A percentile compares a stretch with the other conserved stretches of the same genome.
phyloP scores from a whole-genome alignment of 2,329 filamentous ascomycete genomes.

The Claviceps citrina region DNA sequence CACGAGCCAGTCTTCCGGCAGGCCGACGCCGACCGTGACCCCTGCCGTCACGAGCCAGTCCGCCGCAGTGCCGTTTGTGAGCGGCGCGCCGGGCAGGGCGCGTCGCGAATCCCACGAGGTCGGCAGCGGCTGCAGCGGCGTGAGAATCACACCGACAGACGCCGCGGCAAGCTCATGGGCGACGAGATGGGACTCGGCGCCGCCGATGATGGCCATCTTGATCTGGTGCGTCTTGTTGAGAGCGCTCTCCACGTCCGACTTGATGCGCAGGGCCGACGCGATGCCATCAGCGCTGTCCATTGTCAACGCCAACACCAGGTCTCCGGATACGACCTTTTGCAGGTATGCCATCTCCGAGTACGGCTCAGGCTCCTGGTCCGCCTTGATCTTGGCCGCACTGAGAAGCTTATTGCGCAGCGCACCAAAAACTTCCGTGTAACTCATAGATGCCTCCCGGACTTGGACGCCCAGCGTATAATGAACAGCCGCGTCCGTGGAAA shows the following conservation, averaged over 20 bases:
- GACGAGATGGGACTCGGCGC: conserved; percentile 45
- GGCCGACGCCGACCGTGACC: conserved; percentile 40
- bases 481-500: conserved; percentile 36
- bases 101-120: conserved; percentile 45
- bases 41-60: conserved; percentile 43
- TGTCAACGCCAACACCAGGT: conserved; percentile 39
- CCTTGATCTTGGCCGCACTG: conserved; percentile 26
- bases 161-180: conserved; percentile 42
- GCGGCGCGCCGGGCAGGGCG: conserved; percentile 45
- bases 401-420: conserved; percentile 38
- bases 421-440: conserved; percentile 39
- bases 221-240: conserved; percentile 21
- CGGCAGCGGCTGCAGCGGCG: conserved; percentile 41
- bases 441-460: conserved; percentile 23
- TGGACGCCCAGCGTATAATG: conserved; percentile 40
- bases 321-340: conserved; percentile 36
- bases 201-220: conserved; percentile 43
- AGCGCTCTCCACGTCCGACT: conserved; percentile 36
- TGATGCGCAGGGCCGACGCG: conserved; percentile 41
- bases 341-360: conserved; percentile 37
- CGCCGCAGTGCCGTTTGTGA: conserved; percentile 48
- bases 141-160: conserved; percentile 42
- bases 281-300: conserved; percentile 50
- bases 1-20: conserved; percentile 47
- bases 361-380: conserved; percentile 17